Conservation (phyloP, 1,284 basidiomycete genomes). For the Leccinum solheimii region DNA sequence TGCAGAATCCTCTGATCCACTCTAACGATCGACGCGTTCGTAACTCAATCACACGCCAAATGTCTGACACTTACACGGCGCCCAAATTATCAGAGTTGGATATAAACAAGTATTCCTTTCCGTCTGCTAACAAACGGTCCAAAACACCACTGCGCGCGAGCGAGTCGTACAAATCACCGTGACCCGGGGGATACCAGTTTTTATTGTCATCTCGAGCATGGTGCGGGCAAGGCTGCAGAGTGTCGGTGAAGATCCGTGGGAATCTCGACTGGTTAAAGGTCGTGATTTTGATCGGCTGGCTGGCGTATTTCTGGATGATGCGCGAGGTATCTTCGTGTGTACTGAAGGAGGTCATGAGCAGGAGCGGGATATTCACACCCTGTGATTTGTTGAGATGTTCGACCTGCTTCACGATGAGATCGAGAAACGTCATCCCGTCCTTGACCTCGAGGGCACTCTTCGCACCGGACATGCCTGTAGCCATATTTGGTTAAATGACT, state of each 20-base stretch:
- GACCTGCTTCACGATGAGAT: conserved; percentile 92
- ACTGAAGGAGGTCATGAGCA: conserved; percentile 99
- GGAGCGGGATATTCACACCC: conserved; percentile 84
- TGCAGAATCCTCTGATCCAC: conserved; percentile 82
- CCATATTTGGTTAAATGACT: conserved; percentile 8
- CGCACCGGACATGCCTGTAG: conserved; percentile 79
- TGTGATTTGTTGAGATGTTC: conserved; percentile 76
- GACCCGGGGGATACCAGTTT: conserved; percentile 97
- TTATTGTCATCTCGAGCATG: conserved; percentile 74
- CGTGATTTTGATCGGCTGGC: conserved; percentile 90
- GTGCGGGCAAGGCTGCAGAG: conserved; percentile 81
- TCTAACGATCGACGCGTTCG: conserved; percentile 34
- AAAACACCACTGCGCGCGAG: conserved; percentile 92
- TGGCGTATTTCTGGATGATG: conserved; percentile 97
- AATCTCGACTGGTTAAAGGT: conserved; percentile 97
- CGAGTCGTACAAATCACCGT: conserved; percentile 95
- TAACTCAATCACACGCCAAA: conserved; percentile 23
- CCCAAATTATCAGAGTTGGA: conserved; percentile 99
- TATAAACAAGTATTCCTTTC: conserved; percentile 98
- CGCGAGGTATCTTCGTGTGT: conserved; percentile 93
- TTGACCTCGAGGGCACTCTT: conserved; percentile 89
- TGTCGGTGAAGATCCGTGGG: conserved; percentile 94
- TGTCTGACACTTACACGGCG: conserved; percentile 93
- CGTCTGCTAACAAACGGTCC: conserved; percentile 89
- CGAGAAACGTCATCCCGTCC: conserved; percentile 97